phyloP scores from a whole-genome alignment of 345 rosid species.

The Hibiscus tridactylites region DNA sequence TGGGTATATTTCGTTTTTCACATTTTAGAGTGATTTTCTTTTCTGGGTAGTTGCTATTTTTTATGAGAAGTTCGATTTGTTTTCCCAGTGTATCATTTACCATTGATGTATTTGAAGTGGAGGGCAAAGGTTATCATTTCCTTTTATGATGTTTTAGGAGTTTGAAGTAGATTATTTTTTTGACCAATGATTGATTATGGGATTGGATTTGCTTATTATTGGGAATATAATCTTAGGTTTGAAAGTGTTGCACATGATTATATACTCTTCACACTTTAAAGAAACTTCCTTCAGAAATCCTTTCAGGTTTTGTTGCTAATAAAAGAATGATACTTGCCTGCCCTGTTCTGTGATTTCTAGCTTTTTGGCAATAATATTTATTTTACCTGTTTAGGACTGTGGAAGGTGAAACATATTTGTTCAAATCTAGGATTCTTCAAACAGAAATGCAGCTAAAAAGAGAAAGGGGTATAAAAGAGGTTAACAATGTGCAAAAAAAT shows the following conservation, averaged over 20 bases:
- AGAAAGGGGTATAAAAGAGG: background rate
- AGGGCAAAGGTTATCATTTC: slow-evolving; percentile 2
- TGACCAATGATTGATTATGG: background rate
- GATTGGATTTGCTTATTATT: background rate
- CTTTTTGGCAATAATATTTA: background rate
- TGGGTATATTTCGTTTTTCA: background rate
- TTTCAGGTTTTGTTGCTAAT: background rate
- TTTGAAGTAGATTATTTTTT: slow-evolving; percentile 7
- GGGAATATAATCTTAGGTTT: slow-evolving; percentile 5
- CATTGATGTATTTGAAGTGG: background rate
- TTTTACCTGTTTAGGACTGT: background rate
- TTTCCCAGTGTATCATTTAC: background rate
- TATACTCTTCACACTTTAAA: slow-evolving; percentile 3
- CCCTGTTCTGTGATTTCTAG: background rate
- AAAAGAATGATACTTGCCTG: background rate
- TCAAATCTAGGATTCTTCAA: background rate
- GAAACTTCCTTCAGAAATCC: background rate
- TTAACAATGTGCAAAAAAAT: background rate
- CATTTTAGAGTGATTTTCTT: slow-evolving; percentile 1
- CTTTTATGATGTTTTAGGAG: background rate
- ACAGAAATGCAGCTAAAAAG: background rate
- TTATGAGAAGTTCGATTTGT: background rate
- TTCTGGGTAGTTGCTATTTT: slow-evolving; percentile 8
- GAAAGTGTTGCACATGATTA: slow-evolving; percentile 8
- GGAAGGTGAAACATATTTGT: background rate